phyloP scores from a whole-genome alignment of 2,329 filamentous ascomycete species.

The Sclerotinia sclerotiorum region DNA sequence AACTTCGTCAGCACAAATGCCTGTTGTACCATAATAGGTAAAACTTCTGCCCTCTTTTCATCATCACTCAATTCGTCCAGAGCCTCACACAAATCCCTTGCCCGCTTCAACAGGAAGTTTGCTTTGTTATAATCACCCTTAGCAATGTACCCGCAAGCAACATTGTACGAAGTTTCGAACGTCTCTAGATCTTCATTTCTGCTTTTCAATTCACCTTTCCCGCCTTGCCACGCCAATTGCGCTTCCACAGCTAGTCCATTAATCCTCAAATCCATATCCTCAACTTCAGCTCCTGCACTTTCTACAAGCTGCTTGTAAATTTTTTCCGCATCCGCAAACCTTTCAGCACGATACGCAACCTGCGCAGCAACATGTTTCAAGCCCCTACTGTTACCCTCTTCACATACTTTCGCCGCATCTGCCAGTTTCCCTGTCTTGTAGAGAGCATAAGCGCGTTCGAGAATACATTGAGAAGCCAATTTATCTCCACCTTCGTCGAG shows the following conservation, averaged over 20 bases:
- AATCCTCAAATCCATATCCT: conserved; percentile 74
- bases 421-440: conserved; percentile 74
- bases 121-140: conserved; percentile 65
- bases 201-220: conserved; percentile 35
- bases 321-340: conserved; percentile 64
- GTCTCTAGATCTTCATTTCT: conserved; percentile 62
- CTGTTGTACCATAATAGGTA: conserved; percentile 75
- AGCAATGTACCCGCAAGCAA: conserved; percentile 71
- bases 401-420: conserved; percentile 52
- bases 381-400: conserved; percentile 31
- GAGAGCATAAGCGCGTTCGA: conserved; percentile 79
- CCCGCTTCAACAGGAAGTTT: conserved; percentile 65
- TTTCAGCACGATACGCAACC: conserved; percentile 71
- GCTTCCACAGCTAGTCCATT: conserved; percentile 72
- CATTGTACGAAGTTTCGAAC: conserved; percentile 82
- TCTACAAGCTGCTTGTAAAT: conserved; percentile 61
- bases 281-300: conserved; percentile 51
- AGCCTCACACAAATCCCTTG: conserved; percentile 68
- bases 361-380: conserved; percentile 59
- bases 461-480: conserved; percentile 58
- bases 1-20: conserved; percentile 68
- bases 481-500: conserved; percentile 62
- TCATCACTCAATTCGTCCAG: conserved; percentile 71
- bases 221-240: conserved; percentile 69
- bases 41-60: conserved; percentile 71